Base-by-base conservation (phyloP, 139 green algal species). In the Chara braunii region DNA sequence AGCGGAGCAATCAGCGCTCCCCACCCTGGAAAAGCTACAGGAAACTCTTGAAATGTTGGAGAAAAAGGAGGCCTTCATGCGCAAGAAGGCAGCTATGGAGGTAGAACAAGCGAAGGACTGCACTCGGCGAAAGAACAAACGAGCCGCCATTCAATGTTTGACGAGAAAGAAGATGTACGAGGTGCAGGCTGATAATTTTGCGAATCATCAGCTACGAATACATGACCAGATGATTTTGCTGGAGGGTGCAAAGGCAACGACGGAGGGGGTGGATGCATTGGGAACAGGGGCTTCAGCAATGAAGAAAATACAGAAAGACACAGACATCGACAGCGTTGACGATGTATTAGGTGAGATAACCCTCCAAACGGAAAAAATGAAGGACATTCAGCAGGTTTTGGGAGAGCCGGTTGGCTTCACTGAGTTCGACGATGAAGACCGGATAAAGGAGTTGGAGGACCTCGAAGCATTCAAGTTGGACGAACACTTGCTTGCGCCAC, bases 251-350 rank as follows among this genome's bases (percentile, higher is more conserved):
- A 77, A 85, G 33, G 82, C 83, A 9, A 84, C 84, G 52, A 94
- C 93, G 82, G 73, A 85, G 34, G 93, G 85, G 35, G 88, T 96
- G 81, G 81, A 78, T 2, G 62, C 75, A 29, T 30, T 83, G 44
- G 51, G 40, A 12, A 24, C 32, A 18, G 69, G 53, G 3, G 73
- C 64, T 8, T 14, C 37, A 11, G 59, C 48, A 24, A 69, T 81
- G 51, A 74, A 73, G 70, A 32, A 59, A 26, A 51, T 82, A 12
- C 68, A 83, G 58, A 70, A 70, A 51, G 34, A 70, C 29, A 68
- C 80, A 79, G 89, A 95, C 68, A 89, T 98, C 34, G 89, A 95
- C 9, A 85, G 94, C 50, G 89, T 98, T 22, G 92, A 97, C 77
- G 76, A 80, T 64, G 62, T 51, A 4, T 81, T 96, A 67, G 92